A percentile compares a stretch with the other conserved stretches of the same genome.
phyloP scores from a whole-genome alignment of 1,284 basidiomycete species.

The Inonotus obliquus region DNA sequence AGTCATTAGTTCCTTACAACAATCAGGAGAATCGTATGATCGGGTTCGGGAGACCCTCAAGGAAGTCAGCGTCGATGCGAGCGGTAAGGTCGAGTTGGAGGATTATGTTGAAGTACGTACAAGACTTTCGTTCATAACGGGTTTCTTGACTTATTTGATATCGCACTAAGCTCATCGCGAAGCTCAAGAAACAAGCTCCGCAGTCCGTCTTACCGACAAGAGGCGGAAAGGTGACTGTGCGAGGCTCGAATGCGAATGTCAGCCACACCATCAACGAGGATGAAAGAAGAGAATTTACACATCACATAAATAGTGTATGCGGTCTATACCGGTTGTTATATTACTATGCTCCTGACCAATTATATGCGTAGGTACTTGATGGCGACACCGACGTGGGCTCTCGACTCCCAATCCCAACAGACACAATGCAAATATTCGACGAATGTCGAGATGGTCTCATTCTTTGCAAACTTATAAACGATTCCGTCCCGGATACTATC shows the following conservation, averaged over 20 bases:
- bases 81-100: conserved; percentile 94
- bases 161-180: conserved; percentile 66
- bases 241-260: conserved; percentile 93
- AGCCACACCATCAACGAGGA: conserved; percentile 99
- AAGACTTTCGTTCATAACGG: neutral
- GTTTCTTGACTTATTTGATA: conserved; percentile 18
- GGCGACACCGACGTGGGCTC: conserved; percentile 83
- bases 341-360: neutral
- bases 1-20: conserved; percentile 74
- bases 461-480: conserved; percentile 98
- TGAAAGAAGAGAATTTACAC: conserved; percentile 92
- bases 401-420: conserved; percentile 91
- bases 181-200: conserved; percentile 59
- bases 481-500: conserved; percentile 98
- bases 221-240: conserved; percentile 90
- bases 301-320: conserved; percentile 90
- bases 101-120: conserved; percentile 90
- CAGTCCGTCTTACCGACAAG: conserved; percentile 61
- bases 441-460: conserved; percentile 94
- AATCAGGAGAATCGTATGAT: conserved; percentile 87
- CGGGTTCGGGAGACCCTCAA: conserved; percentile 89
- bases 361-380: conserved; percentile 67
- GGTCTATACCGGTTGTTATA: conserved; percentile 18
- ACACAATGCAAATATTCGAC: conserved; percentile 99
- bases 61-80: conserved; percentile 90